Conservation (phyloP, 768 basidiomycete genomes). For the Panaeolus papilionaceus region DNA sequence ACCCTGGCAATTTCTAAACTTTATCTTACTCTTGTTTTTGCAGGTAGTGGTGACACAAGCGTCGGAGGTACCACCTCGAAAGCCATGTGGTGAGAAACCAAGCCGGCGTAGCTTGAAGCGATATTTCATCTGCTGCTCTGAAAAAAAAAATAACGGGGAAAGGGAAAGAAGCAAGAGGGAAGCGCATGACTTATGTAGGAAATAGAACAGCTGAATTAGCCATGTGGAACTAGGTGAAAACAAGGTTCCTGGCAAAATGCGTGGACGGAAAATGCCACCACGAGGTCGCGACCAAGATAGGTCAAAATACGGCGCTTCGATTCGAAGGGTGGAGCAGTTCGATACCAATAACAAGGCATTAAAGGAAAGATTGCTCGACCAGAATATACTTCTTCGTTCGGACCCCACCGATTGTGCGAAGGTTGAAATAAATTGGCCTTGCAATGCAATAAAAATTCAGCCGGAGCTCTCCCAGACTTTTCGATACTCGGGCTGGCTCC, state of each 20-base stretch:
- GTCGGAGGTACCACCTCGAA: no score
- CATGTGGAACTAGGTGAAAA: slow-evolving; percentile 9
- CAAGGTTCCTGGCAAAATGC: slow-evolving; percentile 6
- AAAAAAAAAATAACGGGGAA: background rate
- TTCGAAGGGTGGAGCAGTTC: slow-evolving; percentile 7
- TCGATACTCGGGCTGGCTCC: background rate
- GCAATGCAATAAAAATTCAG: background rate
- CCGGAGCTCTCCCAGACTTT: background rate
- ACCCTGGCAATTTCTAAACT: no score
- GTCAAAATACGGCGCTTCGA: background rate
- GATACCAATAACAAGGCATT: background rate
- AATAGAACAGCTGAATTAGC: slow-evolving; percentile 1
- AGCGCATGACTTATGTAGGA: background rate
- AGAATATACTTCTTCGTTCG: background rate
- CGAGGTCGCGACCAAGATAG: slow-evolving; percentile 3
- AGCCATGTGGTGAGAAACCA: background rate
- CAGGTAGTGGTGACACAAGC: no score
- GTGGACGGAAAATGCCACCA: slow-evolving; percentile 13
- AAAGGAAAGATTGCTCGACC: background rate
- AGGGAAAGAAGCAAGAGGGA: slow-evolving; percentile 6
- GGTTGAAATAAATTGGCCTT: background rate
- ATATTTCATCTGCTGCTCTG: background rate
- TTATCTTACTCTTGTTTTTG: no score
- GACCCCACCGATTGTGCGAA: background rate
- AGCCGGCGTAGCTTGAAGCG: background rate